Conservation (phyloP, 148 eudicot species). For the Rheum nobile region DNA sequence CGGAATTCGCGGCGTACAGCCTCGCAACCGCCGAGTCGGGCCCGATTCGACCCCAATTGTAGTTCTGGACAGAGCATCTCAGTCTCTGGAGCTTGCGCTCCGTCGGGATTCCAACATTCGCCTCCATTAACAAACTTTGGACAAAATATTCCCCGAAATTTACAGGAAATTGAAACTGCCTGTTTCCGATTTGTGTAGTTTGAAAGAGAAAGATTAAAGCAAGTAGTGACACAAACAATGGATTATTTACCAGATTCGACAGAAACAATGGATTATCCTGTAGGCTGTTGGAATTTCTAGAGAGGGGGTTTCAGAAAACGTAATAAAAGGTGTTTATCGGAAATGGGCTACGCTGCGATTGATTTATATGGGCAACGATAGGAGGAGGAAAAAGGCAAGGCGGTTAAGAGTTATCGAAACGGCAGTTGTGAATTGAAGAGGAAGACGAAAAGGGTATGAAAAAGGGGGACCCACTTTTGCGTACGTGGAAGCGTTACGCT, state of each 20-base stretch:
- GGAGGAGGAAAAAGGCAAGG: neutral
- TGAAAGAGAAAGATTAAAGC: no score
- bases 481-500: neutral
- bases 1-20: constrained; percentile 37
- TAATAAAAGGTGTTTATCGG: no score
- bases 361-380: neutral
- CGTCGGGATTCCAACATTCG: constrained; percentile 7
- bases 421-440: neutral
- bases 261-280: no score
- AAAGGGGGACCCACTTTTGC: neutral
- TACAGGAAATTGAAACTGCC: no score
- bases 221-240: no score
- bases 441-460: neutral
- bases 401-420: neutral
- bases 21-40: constrained; percentile 46
- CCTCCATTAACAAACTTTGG: constrained; percentile 21
- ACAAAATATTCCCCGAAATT: no score
- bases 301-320: no score
- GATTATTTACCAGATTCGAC: no score
- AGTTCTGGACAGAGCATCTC: constrained; percentile 57
- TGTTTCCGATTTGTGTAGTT: no score
- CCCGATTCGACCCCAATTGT: constrained; percentile 79
- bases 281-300: neutral
- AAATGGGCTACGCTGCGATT: neutral
- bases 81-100: constrained; percentile 29